phyloP scores from a whole-genome alignment of 163 green algal species.

The Coccomyxa subellipsoidea region DNA sequence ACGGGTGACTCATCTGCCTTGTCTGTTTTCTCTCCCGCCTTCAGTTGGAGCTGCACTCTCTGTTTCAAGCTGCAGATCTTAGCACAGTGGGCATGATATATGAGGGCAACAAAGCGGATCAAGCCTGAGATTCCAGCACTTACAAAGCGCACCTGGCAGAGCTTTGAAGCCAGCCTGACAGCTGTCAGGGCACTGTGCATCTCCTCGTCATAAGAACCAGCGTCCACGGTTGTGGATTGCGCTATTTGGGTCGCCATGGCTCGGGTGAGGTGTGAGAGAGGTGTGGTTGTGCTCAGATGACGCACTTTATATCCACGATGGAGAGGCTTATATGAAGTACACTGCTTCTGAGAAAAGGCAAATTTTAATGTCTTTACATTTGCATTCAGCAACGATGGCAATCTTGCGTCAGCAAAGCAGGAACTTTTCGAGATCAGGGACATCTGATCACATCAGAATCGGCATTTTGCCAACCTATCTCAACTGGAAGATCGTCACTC shows the following conservation, averaged over 20 bases:
- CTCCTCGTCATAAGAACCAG: slow-evolving; percentile 28
- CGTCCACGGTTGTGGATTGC: neutral
- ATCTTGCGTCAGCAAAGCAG: neutral
- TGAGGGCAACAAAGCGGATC: neutral
- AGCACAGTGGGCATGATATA: neutral
- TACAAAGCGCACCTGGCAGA: slow-evolving; percentile 58
- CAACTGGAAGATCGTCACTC: neutral
- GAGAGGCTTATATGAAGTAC: too few relatives aligned
- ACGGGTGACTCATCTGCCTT: slow-evolving; percentile 87
- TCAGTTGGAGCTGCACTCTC: slow-evolving; percentile 70
- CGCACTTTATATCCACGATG: neutral
- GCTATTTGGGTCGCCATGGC: neutral
- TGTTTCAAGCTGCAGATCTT: slow-evolving; percentile 21
- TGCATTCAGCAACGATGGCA: too few relatives aligned
- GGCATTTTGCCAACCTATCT: neutral
- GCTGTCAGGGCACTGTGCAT: slow-evolving; percentile 53
- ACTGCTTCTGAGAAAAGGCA: neutral
- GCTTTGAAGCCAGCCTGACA: slow-evolving; percentile 57
- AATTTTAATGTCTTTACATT: neutral
- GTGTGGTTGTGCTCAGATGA: neutral
- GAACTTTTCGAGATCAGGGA: neutral
- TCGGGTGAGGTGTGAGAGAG: neutral
- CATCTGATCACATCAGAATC: neutral
- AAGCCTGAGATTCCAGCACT: neutral
- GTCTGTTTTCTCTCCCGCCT: slow-evolving; percentile 49